Conservation (phyloP, 768 basidiomycete genomes). For the Pholiota conissans region DNA sequence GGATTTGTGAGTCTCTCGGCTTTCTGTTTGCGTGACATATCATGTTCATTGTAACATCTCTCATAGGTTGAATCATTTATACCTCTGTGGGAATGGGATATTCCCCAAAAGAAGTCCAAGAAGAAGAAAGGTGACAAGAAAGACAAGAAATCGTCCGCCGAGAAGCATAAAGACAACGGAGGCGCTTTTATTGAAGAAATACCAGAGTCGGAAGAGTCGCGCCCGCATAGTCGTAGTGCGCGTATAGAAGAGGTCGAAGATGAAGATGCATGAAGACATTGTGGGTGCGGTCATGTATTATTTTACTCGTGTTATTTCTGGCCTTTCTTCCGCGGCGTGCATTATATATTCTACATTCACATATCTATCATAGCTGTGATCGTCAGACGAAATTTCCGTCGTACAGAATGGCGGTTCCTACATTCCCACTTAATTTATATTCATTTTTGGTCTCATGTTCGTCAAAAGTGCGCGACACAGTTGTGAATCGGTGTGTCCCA, state of each 20-base stretch:
- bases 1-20: constrained; percentile 78
- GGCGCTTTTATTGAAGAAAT: constrained; percentile 49
- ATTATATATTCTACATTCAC: constrained; percentile 12
- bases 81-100: constrained; percentile 96
- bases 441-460: too few relatives aligned
- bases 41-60: neutral
- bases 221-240: constrained; percentile 41
- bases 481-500: too few relatives aligned
- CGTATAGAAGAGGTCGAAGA: constrained; percentile 48
- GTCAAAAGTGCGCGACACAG: too few relatives aligned
- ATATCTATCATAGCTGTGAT: neutral
- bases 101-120: constrained; percentile 74
- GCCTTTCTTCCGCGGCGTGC: neutral
- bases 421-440: neutral
- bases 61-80: constrained; percentile 95
- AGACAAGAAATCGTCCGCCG: constrained; percentile 42
- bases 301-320: neutral
- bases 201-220: constrained; percentile 40
- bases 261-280: constrained; percentile 24
- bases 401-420: neutral
- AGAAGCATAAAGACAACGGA: constrained; percentile 42
- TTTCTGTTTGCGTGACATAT: neutral
- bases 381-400: neutral
- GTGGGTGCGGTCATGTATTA: constrained; percentile 11
- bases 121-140: constrained; percentile 63